Evolutionary conservation across 495 filamentous ascomycete species (phyloP), one percentile per base, ranked within the genome.

Genomic region (Hypoxylon perforatum): DNA sequence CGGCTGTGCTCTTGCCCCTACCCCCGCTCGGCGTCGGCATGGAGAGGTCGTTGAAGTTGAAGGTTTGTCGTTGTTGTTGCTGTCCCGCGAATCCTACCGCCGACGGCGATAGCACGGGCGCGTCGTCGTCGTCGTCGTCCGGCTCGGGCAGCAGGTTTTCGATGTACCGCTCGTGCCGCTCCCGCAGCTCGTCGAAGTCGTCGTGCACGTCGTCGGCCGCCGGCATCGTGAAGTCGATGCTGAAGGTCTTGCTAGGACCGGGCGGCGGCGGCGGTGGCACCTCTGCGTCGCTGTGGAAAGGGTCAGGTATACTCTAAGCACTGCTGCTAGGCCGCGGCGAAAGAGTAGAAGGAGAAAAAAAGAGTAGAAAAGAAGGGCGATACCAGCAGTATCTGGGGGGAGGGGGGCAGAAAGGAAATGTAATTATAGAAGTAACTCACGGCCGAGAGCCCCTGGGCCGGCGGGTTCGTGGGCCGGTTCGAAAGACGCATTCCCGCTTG

Each of bases 401-500:
- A 15, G 33, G 25, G 54, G 47, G 23, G 25, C 36, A 17, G 38
- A 41, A 21, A 0, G 22, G 36, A 19, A 48, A 17, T n/a, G n/a
- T n/a, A n/a, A n/a, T n/a, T n/a, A 12, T 47, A 41, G 22, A 15
- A 42, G 48, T 36, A 69, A 69, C 78, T 70, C 67, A 81, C 79
- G 67, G 57, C 47, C 73, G 76, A 17, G 74, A 59, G 38, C 69
- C 61, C 36, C 73, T 76, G 10, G 77, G 73, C 33, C 81, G 72
- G 39, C 81, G 67, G 23, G 75, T 81, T 19, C 80, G 73, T 0
- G 81, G 81, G 15, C 77, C 79, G 1, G 79, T 79, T 57, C 79
- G 78, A 63, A 78, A 81, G 42, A 83, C 72, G 51, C 81, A 83
- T 67, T 83, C 81, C 55, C 80, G 69, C 59, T 82, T 82, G 54